Evolutionary conservation across 2,329 filamentous ascomycete species (phyloP).

Genomic region (Penicillium sp.): DNA sequence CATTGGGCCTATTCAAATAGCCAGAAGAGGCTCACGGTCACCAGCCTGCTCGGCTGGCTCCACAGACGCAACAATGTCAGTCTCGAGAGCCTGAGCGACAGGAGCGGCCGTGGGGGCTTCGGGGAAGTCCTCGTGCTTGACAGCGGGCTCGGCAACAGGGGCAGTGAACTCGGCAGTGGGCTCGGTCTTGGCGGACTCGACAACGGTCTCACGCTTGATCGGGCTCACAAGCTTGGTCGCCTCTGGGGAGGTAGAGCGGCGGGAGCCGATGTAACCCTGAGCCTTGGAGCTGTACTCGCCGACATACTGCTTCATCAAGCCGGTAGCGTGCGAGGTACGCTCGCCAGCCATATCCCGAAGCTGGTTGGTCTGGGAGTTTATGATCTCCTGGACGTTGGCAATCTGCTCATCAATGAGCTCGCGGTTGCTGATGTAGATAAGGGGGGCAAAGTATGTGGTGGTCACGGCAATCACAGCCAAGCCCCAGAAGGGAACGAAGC

Average conservation of each 20-base stretch:
- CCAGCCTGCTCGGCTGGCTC: slow-evolving; percentile 30
- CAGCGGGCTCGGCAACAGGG: slow-evolving; percentile 38
- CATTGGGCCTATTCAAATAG: slow-evolving; percentile 19
- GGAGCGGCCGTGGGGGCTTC: slow-evolving; percentile 44
- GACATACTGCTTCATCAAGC: slow-evolving; percentile 58
- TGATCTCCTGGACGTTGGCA: slow-evolving; percentile 52
- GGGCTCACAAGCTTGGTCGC: slow-evolving; percentile 27
- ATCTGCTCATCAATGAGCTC: slow-evolving; percentile 63
- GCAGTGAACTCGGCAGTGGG: slow-evolving; percentile 14
- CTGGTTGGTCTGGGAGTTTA: slow-evolving; percentile 59
- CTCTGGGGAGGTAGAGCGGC: slow-evolving; percentile 36
- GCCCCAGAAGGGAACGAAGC: slow-evolving; percentile 64
- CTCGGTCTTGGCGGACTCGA: slow-evolving; percentile 15
- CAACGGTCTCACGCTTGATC: slow-evolving; percentile 6
- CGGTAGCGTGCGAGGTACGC: slow-evolving; percentile 58
- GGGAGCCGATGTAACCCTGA: slow-evolving; percentile 52
- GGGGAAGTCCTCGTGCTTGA: slow-evolving; percentile 53
- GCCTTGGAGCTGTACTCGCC: slow-evolving; percentile 61
- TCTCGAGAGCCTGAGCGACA: slow-evolving; percentile 25
- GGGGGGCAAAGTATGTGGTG: slow-evolving; percentile 58
- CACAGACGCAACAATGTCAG: slow-evolving; percentile 17
- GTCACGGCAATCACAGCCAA: slow-evolving; percentile 57
- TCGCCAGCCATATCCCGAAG: slow-evolving; percentile 60
- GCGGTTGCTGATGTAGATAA: slow-evolving; percentile 64
- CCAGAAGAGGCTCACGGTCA: slow-evolving; percentile 37